A percentile compares a stretch with the other conserved stretches of the same genome.
Evolutionary conservation across 2,329 filamentous ascomycete genomes (phyloP).

Genomic region (Waltergamsia citrina): DNA sequence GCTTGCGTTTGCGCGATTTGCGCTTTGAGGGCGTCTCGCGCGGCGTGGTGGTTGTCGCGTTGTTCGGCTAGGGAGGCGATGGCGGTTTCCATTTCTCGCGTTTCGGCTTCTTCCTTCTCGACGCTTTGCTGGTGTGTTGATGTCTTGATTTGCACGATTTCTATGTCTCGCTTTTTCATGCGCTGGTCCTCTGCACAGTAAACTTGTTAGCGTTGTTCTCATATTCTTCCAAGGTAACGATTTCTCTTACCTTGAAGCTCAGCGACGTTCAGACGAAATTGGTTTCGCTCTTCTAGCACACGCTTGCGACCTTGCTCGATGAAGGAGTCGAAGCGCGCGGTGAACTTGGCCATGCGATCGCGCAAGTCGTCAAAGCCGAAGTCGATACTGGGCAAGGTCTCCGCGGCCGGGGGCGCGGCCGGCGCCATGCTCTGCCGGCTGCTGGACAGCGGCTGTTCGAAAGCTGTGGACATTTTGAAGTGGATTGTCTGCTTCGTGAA

Average conservation of each 20-base stretch:
- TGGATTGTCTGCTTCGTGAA: too few relatives aligned
- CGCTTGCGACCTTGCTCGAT: constrained; percentile 86
- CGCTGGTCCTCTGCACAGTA: constrained; percentile 70
- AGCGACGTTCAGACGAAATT: constrained; percentile 82
- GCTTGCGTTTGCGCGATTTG: constrained; percentile 60
- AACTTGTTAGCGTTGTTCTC: neutral
- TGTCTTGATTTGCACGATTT: constrained; percentile 67
- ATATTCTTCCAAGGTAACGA: neutral
- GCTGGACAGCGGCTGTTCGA: constrained; percentile 61
- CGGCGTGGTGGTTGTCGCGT: constrained; percentile 49
- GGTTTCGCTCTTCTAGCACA: constrained; percentile 86
- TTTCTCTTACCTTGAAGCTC: constrained; percentile 74
- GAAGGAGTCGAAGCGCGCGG: constrained; percentile 80
- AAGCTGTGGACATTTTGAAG: constrained; percentile 45
- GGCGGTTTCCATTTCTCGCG: constrained; percentile 60
- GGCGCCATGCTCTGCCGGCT: constrained; percentile 52
- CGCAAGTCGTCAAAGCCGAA: constrained; percentile 95
- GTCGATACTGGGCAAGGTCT: constrained; percentile 78
- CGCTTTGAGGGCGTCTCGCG: constrained; percentile 45
- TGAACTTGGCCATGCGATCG: constrained; percentile 92
- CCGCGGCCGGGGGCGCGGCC: constrained; percentile 57
- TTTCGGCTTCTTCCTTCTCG: constrained; percentile 69
- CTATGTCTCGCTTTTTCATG: constrained; percentile 80
- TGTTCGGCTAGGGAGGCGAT: constrained; percentile 49
- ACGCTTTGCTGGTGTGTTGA: constrained; percentile 63